Conservation (phyloP, 2,329 filamentous ascomycete species). For the Hymenoscyphus occultus region DNA sequence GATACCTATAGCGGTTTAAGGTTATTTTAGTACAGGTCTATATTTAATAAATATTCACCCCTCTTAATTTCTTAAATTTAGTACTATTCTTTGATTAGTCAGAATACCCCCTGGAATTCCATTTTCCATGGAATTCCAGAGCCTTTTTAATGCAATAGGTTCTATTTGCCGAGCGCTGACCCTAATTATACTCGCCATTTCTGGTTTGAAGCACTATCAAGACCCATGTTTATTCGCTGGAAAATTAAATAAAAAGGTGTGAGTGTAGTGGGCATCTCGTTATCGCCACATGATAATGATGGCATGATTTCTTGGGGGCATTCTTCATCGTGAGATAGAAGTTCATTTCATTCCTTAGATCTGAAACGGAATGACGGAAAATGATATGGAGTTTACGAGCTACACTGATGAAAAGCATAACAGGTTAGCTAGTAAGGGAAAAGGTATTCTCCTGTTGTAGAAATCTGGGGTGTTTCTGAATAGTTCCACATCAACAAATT, state of each 20-base stretch:
- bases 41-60: no score
- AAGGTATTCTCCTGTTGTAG: not conserved
- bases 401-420: no score
- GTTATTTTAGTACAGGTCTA: no score
- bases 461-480: not conserved
- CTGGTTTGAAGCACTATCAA: not conserved
- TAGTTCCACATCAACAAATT: not conserved
- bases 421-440: not conserved
- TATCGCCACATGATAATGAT: slow-evolving; percentile 5
- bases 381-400: no score
- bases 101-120: no score
- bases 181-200: not conserved
- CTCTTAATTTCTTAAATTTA: no score
- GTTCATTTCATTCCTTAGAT: not conserved
- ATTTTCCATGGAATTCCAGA: no score
- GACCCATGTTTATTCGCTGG: not conserved
- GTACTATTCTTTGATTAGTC: no score
- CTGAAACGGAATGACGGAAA: not conserved
- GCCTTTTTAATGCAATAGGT: no score
- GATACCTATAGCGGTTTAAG: no score
- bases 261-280: slow-evolving; percentile 6
- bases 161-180: no score
- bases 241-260: no score
- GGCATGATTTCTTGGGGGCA: slow-evolving; percentile 21
- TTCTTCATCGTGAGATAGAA: not conserved